Conservation (phyloP, 306 rosid species). For the Acacia melanoxylon region DNA sequence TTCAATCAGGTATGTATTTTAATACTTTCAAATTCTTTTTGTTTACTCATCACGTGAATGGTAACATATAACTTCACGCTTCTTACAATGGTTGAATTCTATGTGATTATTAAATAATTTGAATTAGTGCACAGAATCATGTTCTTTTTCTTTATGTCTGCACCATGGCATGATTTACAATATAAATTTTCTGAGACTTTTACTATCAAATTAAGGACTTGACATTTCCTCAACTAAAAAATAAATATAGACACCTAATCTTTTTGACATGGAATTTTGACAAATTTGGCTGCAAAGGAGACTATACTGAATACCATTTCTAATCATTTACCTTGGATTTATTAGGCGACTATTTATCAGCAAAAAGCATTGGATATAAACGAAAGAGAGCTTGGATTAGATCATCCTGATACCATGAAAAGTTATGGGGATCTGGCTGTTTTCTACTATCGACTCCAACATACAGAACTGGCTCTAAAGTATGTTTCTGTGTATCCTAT, state of each 20-base stretch:
- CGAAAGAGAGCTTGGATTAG: constrained; percentile 98
- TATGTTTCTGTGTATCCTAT: constrained; percentile 45
- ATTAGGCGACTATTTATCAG: constrained; percentile 94
- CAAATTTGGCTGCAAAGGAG: background rate
- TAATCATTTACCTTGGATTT: constrained; percentile 29
- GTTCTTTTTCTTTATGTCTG: background rate
- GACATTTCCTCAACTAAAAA: background rate
- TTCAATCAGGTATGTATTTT: constrained; percentile 75
- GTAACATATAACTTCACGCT: constrained; percentile 13
- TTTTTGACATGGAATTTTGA: constrained; percentile 9
- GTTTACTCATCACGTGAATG: constrained; percentile 26
- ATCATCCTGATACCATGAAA: constrained; percentile 99
- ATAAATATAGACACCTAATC: background rate
- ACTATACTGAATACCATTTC: constrained; percentile 14
- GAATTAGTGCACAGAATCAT: background rate
- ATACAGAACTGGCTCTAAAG: constrained; percentile 96
- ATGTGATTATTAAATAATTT: background rate
- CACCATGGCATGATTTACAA: background rate
- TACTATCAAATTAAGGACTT: constrained; percentile 5
- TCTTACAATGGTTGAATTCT: constrained; percentile 6
- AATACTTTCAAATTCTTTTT: constrained; percentile 14
- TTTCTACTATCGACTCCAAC: constrained; percentile 97
- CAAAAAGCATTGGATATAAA: constrained; percentile 97
- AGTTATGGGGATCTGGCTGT: constrained; percentile 99
- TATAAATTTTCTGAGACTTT: background rate